Evolutionary conservation across 352 stramenopile species (phyloP).

Genomic region (Phytopythium litorale): DNA sequence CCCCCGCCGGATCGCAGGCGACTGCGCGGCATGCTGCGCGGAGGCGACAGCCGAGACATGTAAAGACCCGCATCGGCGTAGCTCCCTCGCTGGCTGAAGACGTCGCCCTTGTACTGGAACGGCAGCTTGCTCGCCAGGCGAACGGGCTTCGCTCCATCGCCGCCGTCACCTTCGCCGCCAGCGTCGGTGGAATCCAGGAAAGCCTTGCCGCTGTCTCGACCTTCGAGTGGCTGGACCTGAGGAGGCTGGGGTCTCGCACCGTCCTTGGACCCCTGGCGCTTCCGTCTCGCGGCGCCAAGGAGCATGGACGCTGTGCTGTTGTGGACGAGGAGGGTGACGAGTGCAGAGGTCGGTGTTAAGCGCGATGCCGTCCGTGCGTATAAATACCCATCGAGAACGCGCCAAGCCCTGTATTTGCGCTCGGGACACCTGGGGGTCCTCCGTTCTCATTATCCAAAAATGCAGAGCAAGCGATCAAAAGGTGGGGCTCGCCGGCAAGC

Average conservation of each 20-base stretch:
- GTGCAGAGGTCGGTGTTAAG: not conserved
- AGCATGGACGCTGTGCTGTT: not conserved
- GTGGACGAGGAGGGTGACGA: not conserved
- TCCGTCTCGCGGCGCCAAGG: not conserved
- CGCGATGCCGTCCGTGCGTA: not conserved
- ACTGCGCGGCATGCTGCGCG: constrained; percentile 22
- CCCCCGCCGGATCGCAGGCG: constrained; percentile 10
- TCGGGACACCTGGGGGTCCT: not conserved
- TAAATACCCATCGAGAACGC: not conserved
- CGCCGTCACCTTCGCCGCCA: not conserved
- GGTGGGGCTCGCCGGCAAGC: not conserved
- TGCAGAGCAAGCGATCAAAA: not conserved
- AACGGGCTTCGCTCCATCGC: constrained; percentile 12
- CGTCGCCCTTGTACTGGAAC: constrained; percentile 69
- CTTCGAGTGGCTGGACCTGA: not conserved
- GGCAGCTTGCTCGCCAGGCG: constrained; percentile 36
- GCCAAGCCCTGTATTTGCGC: not conserved
- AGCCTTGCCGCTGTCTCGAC: not conserved
- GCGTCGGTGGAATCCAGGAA: not conserved
- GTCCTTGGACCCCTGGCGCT: not conserved
- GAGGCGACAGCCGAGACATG: constrained; percentile 61
- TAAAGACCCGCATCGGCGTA: constrained; percentile 69
- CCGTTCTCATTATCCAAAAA: not conserved
- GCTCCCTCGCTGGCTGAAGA: constrained; percentile 68
- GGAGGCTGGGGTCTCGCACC: not conserved